These are phyloP conservation scores for Paragyromitra xinjiangensis DNA, from an alignment of 495 filamentous ascomycete genomes.

Conservation along the genomic window DNA sequence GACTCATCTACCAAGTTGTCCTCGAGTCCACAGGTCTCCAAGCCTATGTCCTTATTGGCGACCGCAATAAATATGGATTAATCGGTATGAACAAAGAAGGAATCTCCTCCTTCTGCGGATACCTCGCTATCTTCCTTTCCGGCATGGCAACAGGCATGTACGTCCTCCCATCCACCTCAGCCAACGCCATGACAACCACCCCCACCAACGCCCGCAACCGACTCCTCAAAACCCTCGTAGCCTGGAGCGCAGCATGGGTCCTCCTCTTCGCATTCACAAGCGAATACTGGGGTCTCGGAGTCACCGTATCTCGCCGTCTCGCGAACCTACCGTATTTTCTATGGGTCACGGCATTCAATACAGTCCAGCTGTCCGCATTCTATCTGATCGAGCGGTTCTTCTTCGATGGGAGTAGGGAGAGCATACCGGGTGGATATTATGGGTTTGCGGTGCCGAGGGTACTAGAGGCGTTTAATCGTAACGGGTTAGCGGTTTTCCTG, in stretches of 20 bases:
- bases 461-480: conserved; percentile 83
- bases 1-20: conserved; percentile 72
- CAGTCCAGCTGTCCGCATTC: conserved; percentile 77
- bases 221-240: conserved; percentile 68
- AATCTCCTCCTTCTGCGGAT: conserved; percentile 90
- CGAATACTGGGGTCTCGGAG: conserved; percentile 73
- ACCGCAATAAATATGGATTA: conserved; percentile 69
- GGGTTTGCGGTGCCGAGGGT: conserved; percentile 76
- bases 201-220: conserved; percentile 60
- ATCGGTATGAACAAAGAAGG: conserved; percentile 92
- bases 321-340: conserved; percentile 94
- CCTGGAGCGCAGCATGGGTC: conserved; percentile 72
- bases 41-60: conserved; percentile 83
- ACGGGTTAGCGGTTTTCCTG: conserved; percentile 86
- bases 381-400: conserved; percentile 76
- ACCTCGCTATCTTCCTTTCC: conserved; percentile 92
- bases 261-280: conserved; percentile 72
- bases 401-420: conserved; percentile 70
- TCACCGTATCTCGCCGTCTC: conserved; percentile 83
- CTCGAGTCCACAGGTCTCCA: conserved; percentile 82
- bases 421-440: conserved; percentile 67
- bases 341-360: conserved; percentile 92
- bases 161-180: conserved; percentile 68
- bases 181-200: conserved; percentile 48
- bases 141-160: conserved; percentile 83